Percentiles rank a stretch among this genome's conserved stretches.
These are phyloP conservation scores for Phalaenopsis equestris DNA, from an alignment of 106 monocot genomes.

Conservation along the genomic window DNA sequence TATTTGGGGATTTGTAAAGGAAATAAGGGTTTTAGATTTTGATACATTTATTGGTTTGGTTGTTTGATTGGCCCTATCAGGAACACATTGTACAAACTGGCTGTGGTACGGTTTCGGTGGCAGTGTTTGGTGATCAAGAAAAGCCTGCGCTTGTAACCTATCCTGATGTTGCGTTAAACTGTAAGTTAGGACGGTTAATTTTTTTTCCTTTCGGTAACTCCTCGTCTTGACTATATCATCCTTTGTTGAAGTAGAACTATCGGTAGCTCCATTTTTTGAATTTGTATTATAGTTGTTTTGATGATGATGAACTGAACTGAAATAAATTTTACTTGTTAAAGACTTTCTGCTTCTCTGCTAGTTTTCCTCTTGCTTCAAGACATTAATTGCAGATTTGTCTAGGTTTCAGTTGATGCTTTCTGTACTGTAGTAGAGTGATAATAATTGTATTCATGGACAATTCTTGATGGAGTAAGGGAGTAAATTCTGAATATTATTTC, in stretches of 20 bases:
- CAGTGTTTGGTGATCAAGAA: constrained; percentile 70
- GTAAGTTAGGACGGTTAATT: constrained; percentile 28
- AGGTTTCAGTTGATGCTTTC: no score
- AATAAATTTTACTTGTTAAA: background rate
- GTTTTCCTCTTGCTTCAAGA: background rate
- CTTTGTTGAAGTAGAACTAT: background rate
- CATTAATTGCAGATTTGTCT: no score
- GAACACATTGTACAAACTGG: constrained; percentile 63
- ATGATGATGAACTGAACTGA: background rate
- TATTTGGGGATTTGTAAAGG: background rate
- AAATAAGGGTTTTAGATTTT: background rate
- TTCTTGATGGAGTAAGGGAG: background rate
- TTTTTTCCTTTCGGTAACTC: background rate
- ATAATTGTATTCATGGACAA: background rate
- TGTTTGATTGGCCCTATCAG: constrained; percentile 13
- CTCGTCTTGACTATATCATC: background rate
- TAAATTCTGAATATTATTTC: background rate
- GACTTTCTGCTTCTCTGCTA: background rate
- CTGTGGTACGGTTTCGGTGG: constrained; percentile 50
- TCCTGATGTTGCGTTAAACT: constrained; percentile 73
- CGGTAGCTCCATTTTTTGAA: no score
- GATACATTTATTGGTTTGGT: background rate
- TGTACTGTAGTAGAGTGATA: background rate
- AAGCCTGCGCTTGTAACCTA: constrained; percentile 90
- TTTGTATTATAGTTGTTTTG: background rate